Percentiles rank a stretch among this genome's conserved stretches.
Evolutionary conservation across 139 green algal species (phyloP).

Genomic region (Chlorella sp.): DNA sequence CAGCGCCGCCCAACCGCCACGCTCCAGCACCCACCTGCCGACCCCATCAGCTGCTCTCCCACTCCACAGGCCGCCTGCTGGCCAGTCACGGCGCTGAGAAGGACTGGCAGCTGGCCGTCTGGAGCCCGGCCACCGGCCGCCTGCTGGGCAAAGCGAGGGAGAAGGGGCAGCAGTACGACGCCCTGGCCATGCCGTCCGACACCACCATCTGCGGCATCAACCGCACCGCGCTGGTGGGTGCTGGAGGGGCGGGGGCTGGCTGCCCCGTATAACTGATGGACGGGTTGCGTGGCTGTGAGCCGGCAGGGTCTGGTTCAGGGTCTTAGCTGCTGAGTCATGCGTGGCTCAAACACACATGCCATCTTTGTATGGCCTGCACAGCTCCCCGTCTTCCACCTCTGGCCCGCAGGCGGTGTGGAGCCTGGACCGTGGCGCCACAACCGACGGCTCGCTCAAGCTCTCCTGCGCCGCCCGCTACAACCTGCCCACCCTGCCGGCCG

Average conservation of each 20-base stretch:
- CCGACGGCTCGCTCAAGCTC: conserved; percentile 10
- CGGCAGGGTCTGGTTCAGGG: too few species aligned
- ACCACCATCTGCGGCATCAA: conserved; percentile 5
- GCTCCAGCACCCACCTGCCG: too few species aligned
- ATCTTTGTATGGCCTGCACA: too few species aligned
- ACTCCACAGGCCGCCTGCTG: conserved; percentile 13
- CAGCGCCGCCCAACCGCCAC: neutral
- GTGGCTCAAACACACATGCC: too few species aligned
- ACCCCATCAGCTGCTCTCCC: neutral
- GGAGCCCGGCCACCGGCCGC: neutral
- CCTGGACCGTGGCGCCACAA: neutral
- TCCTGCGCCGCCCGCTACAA: neutral
- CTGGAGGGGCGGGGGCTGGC: neutral
- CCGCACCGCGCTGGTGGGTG: neutral
- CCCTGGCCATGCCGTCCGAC: conserved; percentile 6
- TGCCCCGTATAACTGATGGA: neutral
- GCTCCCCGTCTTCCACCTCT: neutral
- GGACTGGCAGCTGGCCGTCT: conserved; percentile 14
- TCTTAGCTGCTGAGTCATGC: too few species aligned
- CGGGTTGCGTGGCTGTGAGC: neutral
- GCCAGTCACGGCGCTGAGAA: neutral
- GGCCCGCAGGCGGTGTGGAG: neutral
- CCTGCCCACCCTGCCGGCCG: neutral
- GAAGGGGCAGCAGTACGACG: conserved; percentile 6
- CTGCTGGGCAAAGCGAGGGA: neutral